Conservation (phyloP, 345 rosid species). For the Populus davidiana region DNA sequence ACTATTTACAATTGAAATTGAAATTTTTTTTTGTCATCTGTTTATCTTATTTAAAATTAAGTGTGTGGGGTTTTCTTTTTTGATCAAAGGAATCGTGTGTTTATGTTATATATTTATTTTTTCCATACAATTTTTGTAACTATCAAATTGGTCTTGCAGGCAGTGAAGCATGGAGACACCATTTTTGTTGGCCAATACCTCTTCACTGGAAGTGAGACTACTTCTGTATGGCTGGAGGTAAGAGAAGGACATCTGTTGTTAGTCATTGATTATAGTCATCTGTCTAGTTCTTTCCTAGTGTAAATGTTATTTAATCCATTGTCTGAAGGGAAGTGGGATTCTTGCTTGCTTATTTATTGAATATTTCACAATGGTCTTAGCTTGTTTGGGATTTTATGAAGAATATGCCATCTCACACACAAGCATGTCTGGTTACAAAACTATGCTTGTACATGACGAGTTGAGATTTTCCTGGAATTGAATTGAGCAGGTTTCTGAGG, state of each 20-base stretch:
- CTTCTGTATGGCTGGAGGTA: conserved; percentile 99
- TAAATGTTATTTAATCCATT: background rate
- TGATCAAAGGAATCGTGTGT: background rate
- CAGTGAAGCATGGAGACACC: conserved; percentile 91
- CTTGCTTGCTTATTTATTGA: background rate
- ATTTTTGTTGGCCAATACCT: conserved; percentile 89
- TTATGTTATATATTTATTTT: background rate
- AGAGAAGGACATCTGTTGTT: background rate
- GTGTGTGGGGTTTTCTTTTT: background rate
- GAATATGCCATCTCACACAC: background rate
- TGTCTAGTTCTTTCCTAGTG: background rate
- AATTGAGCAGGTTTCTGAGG: conserved; percentile 65
- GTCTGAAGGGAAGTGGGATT: background rate
- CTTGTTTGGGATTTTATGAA: background rate
- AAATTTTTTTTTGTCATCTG: background rate
- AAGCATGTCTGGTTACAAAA: background rate
- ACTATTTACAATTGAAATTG: background rate
- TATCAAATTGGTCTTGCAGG: conserved; percentile 45
- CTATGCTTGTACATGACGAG: background rate
- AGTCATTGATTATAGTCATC: background rate
- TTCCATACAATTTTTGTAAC: background rate
- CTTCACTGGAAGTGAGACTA: conserved; percentile 96
- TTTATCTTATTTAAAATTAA: background rate
- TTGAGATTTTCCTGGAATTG: background rate
- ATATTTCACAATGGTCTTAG: background rate